These are phyloP conservation scores for Funneliformis caledonium DNA, from an alignment of 371 early-diverging fungal genomes.

Conservation along the genomic window DNA sequence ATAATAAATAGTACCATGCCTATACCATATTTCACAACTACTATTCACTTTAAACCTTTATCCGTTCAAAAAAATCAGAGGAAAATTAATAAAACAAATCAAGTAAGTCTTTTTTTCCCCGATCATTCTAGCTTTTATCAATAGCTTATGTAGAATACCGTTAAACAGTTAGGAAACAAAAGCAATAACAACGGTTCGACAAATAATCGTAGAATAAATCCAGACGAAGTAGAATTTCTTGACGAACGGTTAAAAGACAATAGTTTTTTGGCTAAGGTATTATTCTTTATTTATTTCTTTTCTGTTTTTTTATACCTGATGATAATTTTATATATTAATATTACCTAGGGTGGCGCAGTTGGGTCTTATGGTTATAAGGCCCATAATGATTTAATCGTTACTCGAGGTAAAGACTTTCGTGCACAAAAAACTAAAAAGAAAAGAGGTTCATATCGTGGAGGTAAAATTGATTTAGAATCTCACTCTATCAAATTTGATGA, in stretches of 20 bases:
- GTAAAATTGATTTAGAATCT: slow-evolving; percentile 80
- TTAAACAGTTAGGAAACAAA: background rate
- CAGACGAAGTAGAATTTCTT: slow-evolving; percentile 24
- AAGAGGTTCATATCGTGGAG: slow-evolving; percentile 94
- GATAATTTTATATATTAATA: background rate
- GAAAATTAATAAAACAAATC: background rate
- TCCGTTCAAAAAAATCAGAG: background rate
- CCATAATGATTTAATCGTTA: slow-evolving; percentile 87
- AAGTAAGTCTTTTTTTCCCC: background rate
- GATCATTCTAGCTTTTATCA: background rate
- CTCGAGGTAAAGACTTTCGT: slow-evolving; percentile 92
- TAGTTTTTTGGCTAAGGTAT: slow-evolving; percentile 36
- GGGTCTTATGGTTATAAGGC: slow-evolving; percentile 91
- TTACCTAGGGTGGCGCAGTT: slow-evolving; percentile 57
- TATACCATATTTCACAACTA: background rate
- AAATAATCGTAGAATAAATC: slow-evolving; percentile 19
- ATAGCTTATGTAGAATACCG: background rate
- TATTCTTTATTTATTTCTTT: background rate
- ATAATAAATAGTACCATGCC: background rate
- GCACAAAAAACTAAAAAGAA: slow-evolving; percentile 98
- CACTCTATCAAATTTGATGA: slow-evolving; percentile 87
- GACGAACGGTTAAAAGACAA: slow-evolving; percentile 36
- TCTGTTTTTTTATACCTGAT: background rate
- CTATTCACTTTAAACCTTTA: background rate
- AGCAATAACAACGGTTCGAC: background rate